phyloP scores from a whole-genome alignment of 176 grass and related monocot species.

The Stipa capillata region DNA sequence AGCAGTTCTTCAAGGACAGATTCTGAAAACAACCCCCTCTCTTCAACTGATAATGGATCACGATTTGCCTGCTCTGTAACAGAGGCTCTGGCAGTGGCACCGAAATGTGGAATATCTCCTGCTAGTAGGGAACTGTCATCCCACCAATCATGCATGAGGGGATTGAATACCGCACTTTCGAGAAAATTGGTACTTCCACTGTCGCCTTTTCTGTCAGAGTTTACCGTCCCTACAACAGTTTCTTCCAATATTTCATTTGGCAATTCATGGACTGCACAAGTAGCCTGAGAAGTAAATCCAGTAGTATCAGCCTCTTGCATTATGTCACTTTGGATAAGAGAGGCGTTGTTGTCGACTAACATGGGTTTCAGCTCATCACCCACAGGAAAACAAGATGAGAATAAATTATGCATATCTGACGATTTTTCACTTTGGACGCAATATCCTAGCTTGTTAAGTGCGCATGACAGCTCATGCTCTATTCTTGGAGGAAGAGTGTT shows the following conservation, averaged over 20 bases:
- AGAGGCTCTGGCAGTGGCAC: conserved; percentile 23
- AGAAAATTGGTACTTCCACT: conserved; percentile 33
- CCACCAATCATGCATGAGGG: conserved; percentile 59
- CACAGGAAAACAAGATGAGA: conserved; percentile 24
- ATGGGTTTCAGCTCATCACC: conserved; percentile 17
- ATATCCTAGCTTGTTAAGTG: conserved; percentile 16
- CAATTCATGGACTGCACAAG: conserved; percentile 16
- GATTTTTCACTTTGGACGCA: conserved; percentile 20
- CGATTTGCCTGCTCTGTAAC: conserved; percentile 29
- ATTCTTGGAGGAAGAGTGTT: conserved; percentile 38
- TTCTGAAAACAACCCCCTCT: conserved; percentile 43
- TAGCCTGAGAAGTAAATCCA: conserved; percentile 28
- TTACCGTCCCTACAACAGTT: background rate
- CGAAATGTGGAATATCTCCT: conserved; percentile 36
- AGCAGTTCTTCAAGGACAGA: conserved; percentile 64
- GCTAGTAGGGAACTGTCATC: conserved; percentile 32
- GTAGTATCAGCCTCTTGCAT: background rate
- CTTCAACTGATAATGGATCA: conserved; percentile 23
- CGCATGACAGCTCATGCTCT: conserved; percentile 16
- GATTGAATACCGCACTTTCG: conserved; percentile 43
- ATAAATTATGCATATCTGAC: conserved; percentile 16
- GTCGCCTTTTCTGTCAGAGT: background rate
- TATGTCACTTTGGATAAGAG: conserved; percentile 11
- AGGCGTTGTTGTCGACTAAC: conserved; percentile 16
- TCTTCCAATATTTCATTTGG: conserved; percentile 22